Base-by-base conservation (phyloP, 2,329 filamentous ascomycete genomes). In the Falciphora oryzae region DNA sequence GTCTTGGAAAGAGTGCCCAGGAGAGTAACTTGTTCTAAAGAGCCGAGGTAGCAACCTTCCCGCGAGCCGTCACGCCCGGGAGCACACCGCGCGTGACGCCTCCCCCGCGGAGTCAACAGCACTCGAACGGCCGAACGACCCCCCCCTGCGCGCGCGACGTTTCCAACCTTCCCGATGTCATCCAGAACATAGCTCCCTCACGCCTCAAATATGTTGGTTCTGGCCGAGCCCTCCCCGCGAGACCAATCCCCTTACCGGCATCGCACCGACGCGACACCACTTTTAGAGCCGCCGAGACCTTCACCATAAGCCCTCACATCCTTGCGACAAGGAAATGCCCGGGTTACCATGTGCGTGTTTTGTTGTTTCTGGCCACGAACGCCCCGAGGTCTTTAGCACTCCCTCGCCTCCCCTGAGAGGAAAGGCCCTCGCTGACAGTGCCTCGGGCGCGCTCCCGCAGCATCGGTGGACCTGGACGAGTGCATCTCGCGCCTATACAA, bases 401-500 rank as follows among this genome's bases (percentile, higher is more conserved):
- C 11, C 59, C 29, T 13, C 31, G 38, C 32, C 59, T 3, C 6
- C 25, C 25, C 10, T 44, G 2, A 27, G 18, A 44, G 32, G 38
- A 28, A 38, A 62, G 11, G 25, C 14, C 8, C 8, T 44, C 44
- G 60, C 69, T 72, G 57, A 71, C 67, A 14, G 32, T 35, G 16
- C 29, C 13, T 57, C 38, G 28, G 18, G 13, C 31, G 11, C 25
- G 18, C 60, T 57, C 32, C 25, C 27, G 25, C 68, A 96, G 93
- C 91, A 71, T 97, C 92, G 79, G 93, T 99, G 80, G 94, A 99
- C 78, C 87, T 99, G 73, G 95, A 99, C 81, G 93, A 98, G 85
- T 99, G 95, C 80, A 98, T 99, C 80, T 88, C 92, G 75, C 90
- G 94, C 70, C 86, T 99, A 64, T 98, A 98, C 80, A 94, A 95